Conservation (phyloP, 768 basidiomycete species). For the Podaxis sp. region DNA sequence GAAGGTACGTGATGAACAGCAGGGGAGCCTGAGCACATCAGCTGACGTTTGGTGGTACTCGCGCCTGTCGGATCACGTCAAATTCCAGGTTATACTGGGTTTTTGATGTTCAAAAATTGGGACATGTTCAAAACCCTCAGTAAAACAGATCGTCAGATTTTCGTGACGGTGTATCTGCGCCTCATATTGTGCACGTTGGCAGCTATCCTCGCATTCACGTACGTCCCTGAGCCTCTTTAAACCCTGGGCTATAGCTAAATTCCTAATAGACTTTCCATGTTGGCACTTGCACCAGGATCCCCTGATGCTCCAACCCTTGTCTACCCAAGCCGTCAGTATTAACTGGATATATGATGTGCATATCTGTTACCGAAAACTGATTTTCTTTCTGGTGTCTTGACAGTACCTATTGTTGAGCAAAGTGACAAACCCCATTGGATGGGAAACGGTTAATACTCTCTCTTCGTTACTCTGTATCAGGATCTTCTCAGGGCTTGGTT, state of each 20-base stretch:
- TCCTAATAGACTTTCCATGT: not conserved
- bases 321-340: constrained; percentile 3
- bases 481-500: constrained; percentile 5
- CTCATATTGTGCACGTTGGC: constrained; percentile 2
- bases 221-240: not conserved
- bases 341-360: not conserved
- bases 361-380: not conserved
- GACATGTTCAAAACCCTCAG: not conserved
- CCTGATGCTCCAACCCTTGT: not conserved
- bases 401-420: constrained; percentile 8
- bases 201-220: constrained; percentile 1
- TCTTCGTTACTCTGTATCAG: not conserved
- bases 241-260: not conserved
- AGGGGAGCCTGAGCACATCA: not conserved
- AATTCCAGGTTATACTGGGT: constrained; percentile 3
- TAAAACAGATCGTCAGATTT: not conserved
- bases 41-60: too few relatives aligned
- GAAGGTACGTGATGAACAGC: not conserved
- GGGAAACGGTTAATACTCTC: not conserved
- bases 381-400: not conserved
- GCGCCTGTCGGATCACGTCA: not conserved
- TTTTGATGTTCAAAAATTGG: constrained; percentile 3
- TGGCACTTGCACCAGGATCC: not conserved
- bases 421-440: not conserved
- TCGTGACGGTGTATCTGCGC: constrained; percentile 1